Evolutionary conservation across 352 stramenopile species (phyloP), one percentile per base, ranked within the genome.

Genomic region (Globisporangium parvum): DNA sequence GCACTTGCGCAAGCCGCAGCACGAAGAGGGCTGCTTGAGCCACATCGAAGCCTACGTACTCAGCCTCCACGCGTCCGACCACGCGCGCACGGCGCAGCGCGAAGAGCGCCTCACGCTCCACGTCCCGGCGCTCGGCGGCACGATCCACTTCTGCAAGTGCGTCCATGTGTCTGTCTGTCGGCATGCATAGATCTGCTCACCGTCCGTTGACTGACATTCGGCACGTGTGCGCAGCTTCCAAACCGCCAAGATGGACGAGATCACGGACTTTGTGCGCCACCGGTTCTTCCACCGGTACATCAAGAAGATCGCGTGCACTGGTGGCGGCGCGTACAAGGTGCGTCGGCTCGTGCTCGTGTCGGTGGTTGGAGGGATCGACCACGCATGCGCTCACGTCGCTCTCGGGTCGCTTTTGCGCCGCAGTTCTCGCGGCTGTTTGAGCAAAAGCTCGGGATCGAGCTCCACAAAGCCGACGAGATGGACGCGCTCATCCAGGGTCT

Each of bases 401-500:
- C 20, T 20, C 20, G 31, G 6, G 21, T 8, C 14, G 6, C 12
- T 2, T 10, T 57, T n/a, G n/a, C n/a, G n/a, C n/a, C n/a, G 26
- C 42, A 88, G 77, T 91, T 84, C 59, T 77, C 66, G 49, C 69
- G 63, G 11, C 66, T 89, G 46, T 97, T 98, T 77, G 74, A 96
- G 60, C 76, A 93, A 57, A 71, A 93, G 49, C 63, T 99, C 28
- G 93, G 91, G 12, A 98, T 98, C 49, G 71, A 84, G 57, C 85
- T 98, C 55, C 57, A 88, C 54, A 98, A 98, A 66, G 83, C 93
- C 57, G 95, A 98, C 68, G 96, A 99, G 70, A 87, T 99, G 71
- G 89, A 98, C 62, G 95, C 87, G 63, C 75, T 99, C 41, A 95
- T 99, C 58, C 76, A 85, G 33, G 96, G 96, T n/a, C 96, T 99